Evolutionary conservation across 192 early-diverging fungal species (phyloP), one percentile per base, ranked within the genome.

Genomic region (Linnemannia elongata): DNA sequence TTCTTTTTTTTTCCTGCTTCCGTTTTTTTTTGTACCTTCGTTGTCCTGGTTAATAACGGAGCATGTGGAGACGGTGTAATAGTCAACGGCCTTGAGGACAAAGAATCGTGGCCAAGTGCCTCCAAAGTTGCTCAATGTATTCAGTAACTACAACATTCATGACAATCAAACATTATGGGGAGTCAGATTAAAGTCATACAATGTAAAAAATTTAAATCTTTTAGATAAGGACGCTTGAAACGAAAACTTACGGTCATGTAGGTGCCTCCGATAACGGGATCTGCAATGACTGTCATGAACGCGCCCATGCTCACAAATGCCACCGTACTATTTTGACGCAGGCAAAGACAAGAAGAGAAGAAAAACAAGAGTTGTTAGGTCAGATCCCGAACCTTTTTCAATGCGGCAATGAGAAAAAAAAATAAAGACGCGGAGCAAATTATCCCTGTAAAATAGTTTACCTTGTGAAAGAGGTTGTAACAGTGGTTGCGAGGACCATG

Each of bases 21-120:
- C 27, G 52, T 6, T n/a, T 36, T 27, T 55, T 20, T 9, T 60
- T 22, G 4, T 80, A 87, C 79, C 84, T 77, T 87, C 75, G 27
- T 45, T 47, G 10, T 81, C 35, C 4, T 5, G 20, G 41, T 81
- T 63, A 45, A 78, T 1, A 9, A 93, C 76, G 42, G 89, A 88
- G 72, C 98, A 99, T 0, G 90, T 90, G 10, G 96, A 92, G n/a
- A 93, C 90, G 20, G 97, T 97, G 79, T 96, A 96, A 72, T 93
- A 93, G 88, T 99, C 98, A 6, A 99, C 97, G 2, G 97, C 93
- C 78, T 96, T 91, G 73, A 99, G 92, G 8, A 99, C 94, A 92
- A 99, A 97, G 90, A 95, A 97, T 38, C 95, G 93, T 4, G 97
- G 97, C 98, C 97, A 99, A 8, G 98, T 99, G 41, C 98, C 98